Percentiles rank a stretch among this genome's conserved stretches.
These are phyloP conservation scores for Sanguinoderma infundibulare DNA, from an alignment of 1,284 basidiomycete species.

Conservation along the genomic window DNA sequence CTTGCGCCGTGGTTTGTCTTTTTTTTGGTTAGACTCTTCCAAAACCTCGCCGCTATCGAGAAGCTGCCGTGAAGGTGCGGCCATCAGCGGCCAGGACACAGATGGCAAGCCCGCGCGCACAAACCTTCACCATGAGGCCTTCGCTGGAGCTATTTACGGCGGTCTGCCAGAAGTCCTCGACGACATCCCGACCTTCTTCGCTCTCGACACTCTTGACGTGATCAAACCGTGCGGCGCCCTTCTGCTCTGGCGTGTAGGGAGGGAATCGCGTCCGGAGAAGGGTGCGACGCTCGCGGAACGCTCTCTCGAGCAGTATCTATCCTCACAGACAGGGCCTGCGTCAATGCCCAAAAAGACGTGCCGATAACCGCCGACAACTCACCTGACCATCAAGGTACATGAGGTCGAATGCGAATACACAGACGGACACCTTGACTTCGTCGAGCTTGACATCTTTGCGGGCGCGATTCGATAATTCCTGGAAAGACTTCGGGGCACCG, in stretches of 20 bases:
- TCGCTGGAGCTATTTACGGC: constrained; percentile 87
- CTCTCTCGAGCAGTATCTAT: constrained; percentile 71
- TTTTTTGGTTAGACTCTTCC: constrained; percentile 41
- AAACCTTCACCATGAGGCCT: constrained; percentile 93
- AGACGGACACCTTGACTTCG: constrained; percentile 84
- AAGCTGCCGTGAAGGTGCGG: constrained; percentile 47
- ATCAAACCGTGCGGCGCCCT: constrained; percentile 67
- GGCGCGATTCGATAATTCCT: constrained; percentile 85
- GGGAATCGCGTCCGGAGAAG: constrained; percentile 67
- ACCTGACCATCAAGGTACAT: constrained; percentile 87
- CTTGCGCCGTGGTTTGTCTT: constrained; percentile 59
- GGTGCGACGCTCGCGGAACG: constrained; percentile 76
- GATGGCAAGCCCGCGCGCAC: constrained; percentile 24
- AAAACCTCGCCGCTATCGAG: constrained; percentile 55
- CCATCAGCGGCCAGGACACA: constrained; percentile 14
- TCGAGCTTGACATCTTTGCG: constrained; percentile 84
- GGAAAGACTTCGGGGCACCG: constrained; percentile 79
- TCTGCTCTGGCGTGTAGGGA: constrained; percentile 49
- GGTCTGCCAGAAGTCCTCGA: constrained; percentile 81
- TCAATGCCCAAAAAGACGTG: constrained; percentile 1
- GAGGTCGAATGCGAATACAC: constrained; percentile 90
- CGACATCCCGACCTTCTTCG: constrained; percentile 59
- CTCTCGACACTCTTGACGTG: constrained; percentile 85
- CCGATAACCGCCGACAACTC: constrained; percentile 26
- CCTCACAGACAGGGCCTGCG: constrained; percentile 14